phyloP scores from a whole-genome alignment of 805 yeast species.

The Yarrowia bubula region DNA sequence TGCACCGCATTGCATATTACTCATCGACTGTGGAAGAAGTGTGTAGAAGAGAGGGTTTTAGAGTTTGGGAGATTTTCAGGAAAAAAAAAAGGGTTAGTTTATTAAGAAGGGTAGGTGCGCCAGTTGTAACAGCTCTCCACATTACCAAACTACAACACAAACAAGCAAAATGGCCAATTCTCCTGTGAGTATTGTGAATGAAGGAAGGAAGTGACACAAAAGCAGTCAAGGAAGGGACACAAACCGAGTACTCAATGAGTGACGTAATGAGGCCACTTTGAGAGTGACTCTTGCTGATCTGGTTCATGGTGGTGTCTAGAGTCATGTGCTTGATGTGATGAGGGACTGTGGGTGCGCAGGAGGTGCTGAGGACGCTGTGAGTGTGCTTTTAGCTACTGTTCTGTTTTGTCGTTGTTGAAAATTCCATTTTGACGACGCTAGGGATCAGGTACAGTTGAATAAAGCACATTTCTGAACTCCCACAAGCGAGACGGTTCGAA shows the following conservation, averaged over 20 bases:
- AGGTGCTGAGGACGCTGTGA: no score
- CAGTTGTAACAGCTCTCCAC: background rate
- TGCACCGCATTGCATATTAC: slow-evolving; percentile 23
- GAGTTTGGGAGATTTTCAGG: slow-evolving; percentile 16
- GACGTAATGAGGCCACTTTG: no score
- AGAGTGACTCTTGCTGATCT: no score
- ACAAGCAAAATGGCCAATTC: slow-evolving; percentile 21
- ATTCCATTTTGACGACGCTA: background rate
- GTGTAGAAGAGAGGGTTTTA: background rate
- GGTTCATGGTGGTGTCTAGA: no score
- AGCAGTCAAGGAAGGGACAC: background rate
- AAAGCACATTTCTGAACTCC: background rate
- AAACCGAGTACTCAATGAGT: no score
- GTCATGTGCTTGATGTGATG: no score
- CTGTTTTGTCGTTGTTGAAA: background rate
- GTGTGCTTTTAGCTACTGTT: no score
- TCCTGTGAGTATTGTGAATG: slow-evolving; percentile 12
- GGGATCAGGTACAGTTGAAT: background rate
- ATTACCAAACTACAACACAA: background rate
- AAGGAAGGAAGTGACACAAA: background rate
- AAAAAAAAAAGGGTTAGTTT: slow-evolving; percentile 1
- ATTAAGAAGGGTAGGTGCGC: slow-evolving; percentile 6
- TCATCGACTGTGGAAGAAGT: background rate
- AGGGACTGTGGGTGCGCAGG: no score
- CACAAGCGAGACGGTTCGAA: background rate